phyloP scores from a whole-genome alignment of 2,329 filamentous ascomycete species.

The Aspergillus caelatus region DNA sequence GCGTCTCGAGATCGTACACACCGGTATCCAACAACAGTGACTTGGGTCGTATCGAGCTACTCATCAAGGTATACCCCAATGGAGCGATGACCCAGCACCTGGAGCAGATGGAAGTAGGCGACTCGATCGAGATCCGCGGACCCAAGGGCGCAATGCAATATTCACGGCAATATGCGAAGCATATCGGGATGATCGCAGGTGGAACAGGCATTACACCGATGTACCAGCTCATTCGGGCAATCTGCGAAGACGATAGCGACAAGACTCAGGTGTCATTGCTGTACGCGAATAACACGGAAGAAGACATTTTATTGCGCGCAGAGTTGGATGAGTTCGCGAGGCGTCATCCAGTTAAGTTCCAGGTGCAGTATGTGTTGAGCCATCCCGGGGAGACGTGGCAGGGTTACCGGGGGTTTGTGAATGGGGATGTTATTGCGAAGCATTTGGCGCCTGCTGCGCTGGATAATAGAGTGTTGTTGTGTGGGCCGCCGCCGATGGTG shows the following conservation, averaged over 20 bases:
- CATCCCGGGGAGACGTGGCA: conserved; percentile 50
- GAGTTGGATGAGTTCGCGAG: conserved; percentile 58
- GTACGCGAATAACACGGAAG: conserved; percentile 60
- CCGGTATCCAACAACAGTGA: conserved; percentile 37
- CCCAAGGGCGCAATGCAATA: conserved; percentile 37
- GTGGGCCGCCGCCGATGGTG: conserved; percentile 63
- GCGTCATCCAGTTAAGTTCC: conserved; percentile 55
- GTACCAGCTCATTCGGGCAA: conserved; percentile 63
- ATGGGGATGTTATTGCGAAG: conserved; percentile 51
- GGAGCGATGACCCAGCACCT: conserved; percentile 32
- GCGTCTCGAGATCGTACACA: conserved; percentile 56
- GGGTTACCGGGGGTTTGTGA: conserved; percentile 53
- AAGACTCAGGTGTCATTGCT: conserved; percentile 58
- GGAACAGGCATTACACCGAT: conserved; percentile 50
- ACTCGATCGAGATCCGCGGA: conserved; percentile 32
- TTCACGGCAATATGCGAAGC: conserved; percentile 22
- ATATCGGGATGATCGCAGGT: conserved; percentile 38
- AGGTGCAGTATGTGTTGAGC: conserved; percentile 58
- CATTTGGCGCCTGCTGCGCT: conserved; percentile 48
- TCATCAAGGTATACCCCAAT: conserved; percentile 33
- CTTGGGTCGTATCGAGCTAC: conserved; percentile 29
- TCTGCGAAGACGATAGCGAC: conserved; percentile 61
- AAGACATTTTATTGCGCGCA: conserved; percentile 61
- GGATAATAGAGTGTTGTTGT: conserved; percentile 58
- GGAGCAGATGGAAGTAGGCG: conserved; percentile 28